A percentile compares a stretch with the other conserved stretches of the same genome.
Conservation (phyloP, 129 eudicot genomes). For the Solidago caesia region DNA sequence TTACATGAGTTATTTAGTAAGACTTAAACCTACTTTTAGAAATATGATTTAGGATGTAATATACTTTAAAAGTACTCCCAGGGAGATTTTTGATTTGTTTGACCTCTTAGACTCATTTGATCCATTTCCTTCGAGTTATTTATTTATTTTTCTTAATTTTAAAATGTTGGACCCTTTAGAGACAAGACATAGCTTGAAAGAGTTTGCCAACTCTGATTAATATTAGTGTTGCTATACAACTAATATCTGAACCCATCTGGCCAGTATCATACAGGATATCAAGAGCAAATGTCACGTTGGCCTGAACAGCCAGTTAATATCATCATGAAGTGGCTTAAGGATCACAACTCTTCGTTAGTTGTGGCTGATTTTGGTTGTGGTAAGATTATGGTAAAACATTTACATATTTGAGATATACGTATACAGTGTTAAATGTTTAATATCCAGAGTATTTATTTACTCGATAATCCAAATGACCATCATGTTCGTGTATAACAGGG, state of each 20-base stretch:
- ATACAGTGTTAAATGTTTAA: constrained; percentile 16
- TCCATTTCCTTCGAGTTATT: too few relatives aligned
- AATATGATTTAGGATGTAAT: too few relatives aligned
- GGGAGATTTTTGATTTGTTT: too few relatives aligned
- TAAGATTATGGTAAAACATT: constrained; percentile 31
- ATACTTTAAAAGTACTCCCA: too few relatives aligned
- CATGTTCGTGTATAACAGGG: constrained; percentile 44
- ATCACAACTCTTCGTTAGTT: constrained; percentile 64
- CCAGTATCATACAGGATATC: constrained; percentile 98
- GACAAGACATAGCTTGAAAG: background rate
- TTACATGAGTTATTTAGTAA: too few relatives aligned
- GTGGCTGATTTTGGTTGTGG: constrained; percentile 99
- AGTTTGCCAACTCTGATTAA: too few relatives aligned
- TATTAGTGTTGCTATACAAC: constrained; percentile 10
- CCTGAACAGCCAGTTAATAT: constrained; percentile 87
- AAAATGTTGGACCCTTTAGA: background rate
- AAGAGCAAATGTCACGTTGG: constrained; percentile 98
- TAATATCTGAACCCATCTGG: constrained; percentile 27
- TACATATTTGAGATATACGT: background rate
- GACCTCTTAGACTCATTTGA: too few relatives aligned
- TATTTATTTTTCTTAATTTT: background rate
- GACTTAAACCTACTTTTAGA: too few relatives aligned
- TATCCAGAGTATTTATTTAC: background rate
- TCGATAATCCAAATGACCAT: constrained; percentile 1
- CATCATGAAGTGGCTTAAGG: constrained; percentile 84